Percentiles rank a stretch among this genome's conserved stretches.
Conservation (phyloP, 2,329 filamentous ascomycete genomes). For the Orbilia ellipsospora region DNA sequence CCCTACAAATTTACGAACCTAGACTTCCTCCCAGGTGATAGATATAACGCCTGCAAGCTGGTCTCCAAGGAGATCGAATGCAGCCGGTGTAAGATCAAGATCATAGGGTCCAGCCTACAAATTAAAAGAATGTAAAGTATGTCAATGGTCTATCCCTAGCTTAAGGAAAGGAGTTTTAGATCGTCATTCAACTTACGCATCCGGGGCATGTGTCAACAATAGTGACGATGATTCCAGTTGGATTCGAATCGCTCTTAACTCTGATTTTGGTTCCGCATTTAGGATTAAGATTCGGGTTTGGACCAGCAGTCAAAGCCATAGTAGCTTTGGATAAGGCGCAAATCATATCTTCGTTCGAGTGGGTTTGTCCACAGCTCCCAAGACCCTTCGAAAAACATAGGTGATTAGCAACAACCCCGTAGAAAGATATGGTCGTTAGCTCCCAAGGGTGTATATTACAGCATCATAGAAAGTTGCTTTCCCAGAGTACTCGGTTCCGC, state of each 20-base stretch:
- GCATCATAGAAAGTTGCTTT: conserved; percentile 57
- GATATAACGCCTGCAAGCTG: conserved; percentile 39
- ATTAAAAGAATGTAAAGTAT: not conserved
- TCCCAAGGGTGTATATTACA: conserved; percentile 25
- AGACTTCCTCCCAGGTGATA: conserved; percentile 46
- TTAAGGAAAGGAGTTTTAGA: not conserved
- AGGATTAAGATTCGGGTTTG: conserved; percentile 59
- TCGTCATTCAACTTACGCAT: conserved; percentile 57
- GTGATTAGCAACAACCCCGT: not conserved
- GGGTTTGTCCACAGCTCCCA: conserved; percentile 57
- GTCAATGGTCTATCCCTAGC: conserved; percentile 9
- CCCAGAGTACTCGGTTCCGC: conserved; percentile 24
- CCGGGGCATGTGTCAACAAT: conserved; percentile 56
- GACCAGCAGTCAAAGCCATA: conserved; percentile 55
- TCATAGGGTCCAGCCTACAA: conserved; percentile 13
- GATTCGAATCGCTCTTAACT: conserved; percentile 39
- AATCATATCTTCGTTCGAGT: conserved; percentile 53
- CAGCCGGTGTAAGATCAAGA: conserved; percentile 56
- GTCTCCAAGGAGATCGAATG: conserved; percentile 54
- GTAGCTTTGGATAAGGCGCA: conserved; percentile 56
- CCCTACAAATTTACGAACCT: not conserved
- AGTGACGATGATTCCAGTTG: conserved; percentile 32
- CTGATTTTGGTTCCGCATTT: conserved; percentile 58
- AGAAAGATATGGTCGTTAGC: not conserved
- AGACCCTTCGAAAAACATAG: conserved; percentile 31